Base-by-base conservation (phyloP, 176 grass and related monocot species). In the Carex scoparia region DNA sequence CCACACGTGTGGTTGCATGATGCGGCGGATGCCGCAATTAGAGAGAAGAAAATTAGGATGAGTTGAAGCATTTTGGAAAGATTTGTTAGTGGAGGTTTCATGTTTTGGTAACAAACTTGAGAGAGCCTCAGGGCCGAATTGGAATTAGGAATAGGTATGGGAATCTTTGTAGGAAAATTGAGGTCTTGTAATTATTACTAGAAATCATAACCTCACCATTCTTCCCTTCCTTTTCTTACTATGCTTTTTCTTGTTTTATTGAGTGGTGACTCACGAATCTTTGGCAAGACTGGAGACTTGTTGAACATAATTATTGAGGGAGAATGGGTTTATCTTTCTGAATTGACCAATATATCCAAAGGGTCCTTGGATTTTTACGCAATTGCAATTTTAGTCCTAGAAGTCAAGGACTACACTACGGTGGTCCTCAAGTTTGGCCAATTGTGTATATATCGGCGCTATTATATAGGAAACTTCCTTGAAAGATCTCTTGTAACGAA, bases 1-100 rank as follows among this genome's bases (percentile, higher is more conserved):
- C 72, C 82, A 87, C 94, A 92, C 53, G 1, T 28, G 12, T 71
- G 87, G 3, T 75, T 64, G 84, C 94, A 94, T 10, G 65, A 33
- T 30, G 74, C 15, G 69, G 32, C n/a, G 2, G 65, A 53, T 6
- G 6, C 13, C 10, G 11, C 1, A 0, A 64, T 9, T 23, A 30
- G 30, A 54, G 4, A 49, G 7, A 90, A 55, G 9, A 89, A 9
- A 48, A 23, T 23, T 23, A 84, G 1, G 46, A 87, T 27, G 65
- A 90, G 19, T 11, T 85, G 14, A 77, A 81, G 1, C 80, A 86
- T 15, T 37, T 79, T 14, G 58, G 14, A 64, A 1, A 10, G 69
- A 79, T 82, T 91, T 28, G 59, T 72, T 62, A 69, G 14, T 16
- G 61, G 23, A 14, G 7, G 57, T 7, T 10, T 10, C 40, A 66